These are phyloP conservation scores for Paraconiothyrium brasiliense DNA, from an alignment of 2,329 filamentous ascomycete genomes.

Conservation along the genomic window DNA sequence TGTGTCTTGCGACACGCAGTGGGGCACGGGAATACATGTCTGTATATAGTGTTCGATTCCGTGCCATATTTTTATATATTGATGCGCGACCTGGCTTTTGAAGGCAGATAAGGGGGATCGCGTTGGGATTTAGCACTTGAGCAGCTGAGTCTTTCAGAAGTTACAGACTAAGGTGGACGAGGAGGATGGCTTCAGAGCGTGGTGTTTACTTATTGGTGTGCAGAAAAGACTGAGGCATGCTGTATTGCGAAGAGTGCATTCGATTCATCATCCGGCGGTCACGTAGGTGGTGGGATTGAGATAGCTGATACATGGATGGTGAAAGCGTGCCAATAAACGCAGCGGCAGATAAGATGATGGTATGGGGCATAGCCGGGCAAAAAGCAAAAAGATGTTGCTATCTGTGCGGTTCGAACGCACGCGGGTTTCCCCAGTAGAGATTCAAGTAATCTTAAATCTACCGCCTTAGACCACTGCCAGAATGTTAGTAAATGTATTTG, in stretches of 20 bases:
- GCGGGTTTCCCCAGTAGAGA: conserved; percentile 34
- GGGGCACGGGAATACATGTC: conserved; percentile 69
- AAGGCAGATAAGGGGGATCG: conserved; percentile 33
- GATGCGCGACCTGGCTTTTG: conserved; percentile 71
- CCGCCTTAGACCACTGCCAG: conserved; percentile 30
- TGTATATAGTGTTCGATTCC: conserved; percentile 79
- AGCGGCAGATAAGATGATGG: too few species aligned
- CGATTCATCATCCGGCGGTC: too few species aligned
- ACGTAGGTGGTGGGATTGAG: too few species aligned
- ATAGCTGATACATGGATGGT: too few species aligned
- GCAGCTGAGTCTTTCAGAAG: conserved; percentile 57
- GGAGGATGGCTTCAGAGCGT: conserved; percentile 5
- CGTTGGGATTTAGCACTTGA: conserved; percentile 45
- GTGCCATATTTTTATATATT: conserved; percentile 78
- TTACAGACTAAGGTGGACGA: conserved; percentile 67
- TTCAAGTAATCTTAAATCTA: conserved; percentile 31
- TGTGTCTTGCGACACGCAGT: conserved; percentile 74
- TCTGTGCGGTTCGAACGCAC: conserved; percentile 37
- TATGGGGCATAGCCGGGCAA: too few species aligned
- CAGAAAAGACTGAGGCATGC: conserved; percentile 15
- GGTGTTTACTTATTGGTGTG: background rate
- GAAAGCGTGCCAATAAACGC: too few species aligned
- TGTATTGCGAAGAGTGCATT: background rate
- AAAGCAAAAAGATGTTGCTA: conserved; percentile 25
- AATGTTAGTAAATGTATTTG: background rate